A percentile compares a stretch with the other conserved stretches of the same genome.
Evolutionary conservation across 2,329 filamentous ascomycete species (phyloP).

Genomic region (Diaporthe ampelina): DNA sequence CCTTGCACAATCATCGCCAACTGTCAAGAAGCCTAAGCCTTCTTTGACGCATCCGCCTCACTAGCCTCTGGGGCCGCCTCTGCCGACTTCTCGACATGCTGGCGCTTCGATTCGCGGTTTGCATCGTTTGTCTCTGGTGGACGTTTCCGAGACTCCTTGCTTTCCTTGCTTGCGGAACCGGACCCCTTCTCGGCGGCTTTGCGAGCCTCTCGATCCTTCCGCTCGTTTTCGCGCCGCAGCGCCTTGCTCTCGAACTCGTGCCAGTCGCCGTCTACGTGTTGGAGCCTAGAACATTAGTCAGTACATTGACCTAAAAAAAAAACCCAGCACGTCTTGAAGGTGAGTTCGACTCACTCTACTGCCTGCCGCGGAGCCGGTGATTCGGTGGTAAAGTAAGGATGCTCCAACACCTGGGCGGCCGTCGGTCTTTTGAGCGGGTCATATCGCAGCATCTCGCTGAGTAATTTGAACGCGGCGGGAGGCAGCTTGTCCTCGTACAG

Average conservation of each 20-base stretch:
- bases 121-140: constrained; percentile 45
- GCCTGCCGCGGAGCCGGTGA: constrained; percentile 83
- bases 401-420: constrained; percentile 85
- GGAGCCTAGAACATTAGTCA: constrained; percentile 69
- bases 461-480: constrained; percentile 84
- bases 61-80: neutral
- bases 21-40: neutral
- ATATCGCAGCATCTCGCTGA: constrained; percentile 88
- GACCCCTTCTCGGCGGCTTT: constrained; percentile 57
- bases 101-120: constrained; percentile 44
- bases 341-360: constrained; percentile 74
- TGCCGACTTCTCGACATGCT: constrained; percentile 39
- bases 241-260: constrained; percentile 99
- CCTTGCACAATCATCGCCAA: neutral
- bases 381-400: constrained; percentile 90
- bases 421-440: constrained; percentile 88
- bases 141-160: constrained; percentile 56
- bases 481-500: constrained; percentile 85
- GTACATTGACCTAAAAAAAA: constrained; percentile 40
- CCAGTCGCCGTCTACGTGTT: constrained; percentile 91
- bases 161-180: constrained; percentile 44
- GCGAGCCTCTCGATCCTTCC: constrained; percentile 68
- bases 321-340: neutral
- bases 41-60: constrained; percentile 6
- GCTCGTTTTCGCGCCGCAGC: constrained; percentile 88